phyloP scores from a whole-genome alignment of 192 early-diverging fungal species.

The Podila clonocystis region DNA sequence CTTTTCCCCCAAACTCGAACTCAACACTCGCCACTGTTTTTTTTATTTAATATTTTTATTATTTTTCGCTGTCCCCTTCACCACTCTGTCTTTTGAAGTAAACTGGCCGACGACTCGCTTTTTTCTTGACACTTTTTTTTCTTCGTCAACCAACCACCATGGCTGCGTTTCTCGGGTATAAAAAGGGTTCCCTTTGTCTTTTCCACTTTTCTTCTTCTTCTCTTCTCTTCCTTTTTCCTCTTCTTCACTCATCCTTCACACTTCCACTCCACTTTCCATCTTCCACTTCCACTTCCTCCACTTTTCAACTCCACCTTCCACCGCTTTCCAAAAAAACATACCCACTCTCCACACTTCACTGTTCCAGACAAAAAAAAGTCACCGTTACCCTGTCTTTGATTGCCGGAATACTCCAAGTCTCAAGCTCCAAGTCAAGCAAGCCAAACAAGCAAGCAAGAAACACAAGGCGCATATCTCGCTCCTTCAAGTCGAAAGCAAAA shows the following conservation, averaged over 20 bases:
- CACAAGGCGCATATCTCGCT: too few species aligned
- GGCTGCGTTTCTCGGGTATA: constrained; percentile 21
- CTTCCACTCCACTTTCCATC: constrained; percentile 13
- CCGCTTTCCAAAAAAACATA: not conserved
- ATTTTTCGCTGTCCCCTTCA: too few species aligned
- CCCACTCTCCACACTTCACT: constrained; percentile 1
- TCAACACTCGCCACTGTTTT: too few species aligned
- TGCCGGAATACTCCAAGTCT: too few species aligned
- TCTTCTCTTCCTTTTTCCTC: not conserved
- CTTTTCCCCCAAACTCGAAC: too few species aligned
- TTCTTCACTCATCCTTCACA: not conserved
- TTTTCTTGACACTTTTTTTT: too few species aligned
- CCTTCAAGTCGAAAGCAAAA: too few species aligned
- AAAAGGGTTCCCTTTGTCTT: constrained; percentile 11
- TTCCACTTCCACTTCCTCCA: constrained; percentile 3
- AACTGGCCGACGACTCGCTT: too few species aligned
- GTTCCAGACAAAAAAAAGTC: not conserved
- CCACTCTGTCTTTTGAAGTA: too few species aligned
- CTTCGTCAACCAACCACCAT: too few species aligned
- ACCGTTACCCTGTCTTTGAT: not conserved
- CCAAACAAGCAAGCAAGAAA: not conserved
- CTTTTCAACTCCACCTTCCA: constrained; percentile 1
- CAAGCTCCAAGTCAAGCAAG: constrained; percentile 5
- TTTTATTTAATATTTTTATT: too few species aligned
- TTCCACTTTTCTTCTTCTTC: not conserved